phyloP scores from a whole-genome alignment of 2,329 filamentous ascomycete species.

The Penicillium sp. region DNA sequence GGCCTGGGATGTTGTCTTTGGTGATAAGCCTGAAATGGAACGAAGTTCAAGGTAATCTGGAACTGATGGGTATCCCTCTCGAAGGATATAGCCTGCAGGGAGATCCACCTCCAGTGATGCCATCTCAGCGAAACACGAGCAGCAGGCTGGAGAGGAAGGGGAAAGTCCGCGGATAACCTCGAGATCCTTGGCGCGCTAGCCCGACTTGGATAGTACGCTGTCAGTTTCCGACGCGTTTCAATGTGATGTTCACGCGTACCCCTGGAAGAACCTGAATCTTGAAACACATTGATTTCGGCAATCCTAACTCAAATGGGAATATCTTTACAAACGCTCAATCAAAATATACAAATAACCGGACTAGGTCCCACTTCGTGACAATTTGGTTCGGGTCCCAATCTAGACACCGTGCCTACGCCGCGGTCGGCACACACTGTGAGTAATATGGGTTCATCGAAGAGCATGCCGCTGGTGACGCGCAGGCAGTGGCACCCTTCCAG shows the following conservation, averaged over 20 bases:
- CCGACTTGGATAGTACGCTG: neutral
- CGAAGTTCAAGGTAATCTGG: slow-evolving; percentile 44
- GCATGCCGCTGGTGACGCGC: slow-evolving; percentile 14
- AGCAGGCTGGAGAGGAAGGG: neutral
- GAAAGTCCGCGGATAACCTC: neutral
- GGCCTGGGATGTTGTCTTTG: slow-evolving; percentile 42
- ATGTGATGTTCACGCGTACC: neutral
- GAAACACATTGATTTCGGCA: no score
- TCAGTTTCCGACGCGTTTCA: neutral
- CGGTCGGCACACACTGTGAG: slow-evolving; percentile 20
- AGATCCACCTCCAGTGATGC: slow-evolving; percentile 13
- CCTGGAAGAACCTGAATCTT: no score
- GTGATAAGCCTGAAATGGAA: slow-evolving; percentile 37
- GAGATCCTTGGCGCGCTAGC: neutral
- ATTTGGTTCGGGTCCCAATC: neutral
- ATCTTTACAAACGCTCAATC: neutral
- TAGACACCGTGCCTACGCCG: neutral
- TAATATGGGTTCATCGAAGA: slow-evolving; percentile 19
- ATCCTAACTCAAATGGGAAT: no score
- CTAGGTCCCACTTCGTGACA: neutral
- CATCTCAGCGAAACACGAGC: neutral
- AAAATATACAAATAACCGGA: neutral
- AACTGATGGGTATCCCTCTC: slow-evolving; percentile 37
- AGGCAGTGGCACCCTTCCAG: slow-evolving; percentile 20
- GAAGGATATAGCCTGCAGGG: slow-evolving; percentile 40